Base-by-base conservation (phyloP, 768 basidiomycete species). In the Rhodocollybia butyracea region DNA sequence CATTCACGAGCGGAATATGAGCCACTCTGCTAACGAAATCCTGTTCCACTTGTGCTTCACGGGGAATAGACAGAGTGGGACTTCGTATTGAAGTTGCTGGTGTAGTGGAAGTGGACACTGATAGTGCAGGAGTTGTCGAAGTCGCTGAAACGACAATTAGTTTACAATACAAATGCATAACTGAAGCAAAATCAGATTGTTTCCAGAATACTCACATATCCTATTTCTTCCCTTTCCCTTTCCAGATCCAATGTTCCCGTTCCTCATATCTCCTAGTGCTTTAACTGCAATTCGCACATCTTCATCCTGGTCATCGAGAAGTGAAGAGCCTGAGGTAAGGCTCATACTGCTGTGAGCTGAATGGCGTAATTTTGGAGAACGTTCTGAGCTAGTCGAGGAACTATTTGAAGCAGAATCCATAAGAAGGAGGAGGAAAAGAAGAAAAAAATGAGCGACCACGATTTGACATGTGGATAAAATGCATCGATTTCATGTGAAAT, bases 191-290 rank as follows among this genome's bases (percentile, higher is more conserved):
- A n/a, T n/a, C n/a, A n/a, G n/a, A n/a, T n/a, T n/a, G n/a, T n/a
- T n/a, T n/a, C n/a, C n/a, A n/a, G n/a, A n/a, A n/a, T n/a, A n/a
- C n/a, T n/a, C n/a, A n/a, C n/a, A n/a, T n/a, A n/a, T n/a, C n/a
- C n/a, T n/a, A n/a, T n/a, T n/a, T n/a, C n/a, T n/a, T n/a, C n/a
- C n/a, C n/a, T n/a, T n/a, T n/a, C n/a, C n/a, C n/a, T n/a, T n/a
- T n/a, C n/a, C n/a, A n/a, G n/a, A n/a, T 36, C 46, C 46, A 21
- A 47, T 19, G 31, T 47, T 47, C 30, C 78, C 74, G 51, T 78
- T 85, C 53, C 86, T 77, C 91, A 92, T 91, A 63, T 89, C 86
- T 26, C 79, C 89, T 15, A 93, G 76, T 0, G 89, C 91, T 34
- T 79, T 71, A 12, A 89, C 84, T 21, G 91, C 91, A 65, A 91